Conservation (phyloP, 768 basidiomycete species). For the Lenzites betulinus region DNA sequence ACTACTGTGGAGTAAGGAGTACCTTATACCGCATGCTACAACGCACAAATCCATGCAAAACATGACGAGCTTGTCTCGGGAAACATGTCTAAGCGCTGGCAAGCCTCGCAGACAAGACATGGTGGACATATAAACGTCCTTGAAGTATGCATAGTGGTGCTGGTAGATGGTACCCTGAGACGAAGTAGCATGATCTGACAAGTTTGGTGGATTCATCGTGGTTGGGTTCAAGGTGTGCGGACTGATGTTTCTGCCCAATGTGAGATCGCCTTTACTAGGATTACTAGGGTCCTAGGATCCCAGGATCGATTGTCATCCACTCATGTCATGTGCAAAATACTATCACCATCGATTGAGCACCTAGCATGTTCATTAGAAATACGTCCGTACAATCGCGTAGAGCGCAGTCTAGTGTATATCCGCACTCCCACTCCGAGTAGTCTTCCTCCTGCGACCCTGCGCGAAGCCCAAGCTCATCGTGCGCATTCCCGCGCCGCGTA, state of each 20-base stretch:
- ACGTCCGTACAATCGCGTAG: too few relatives aligned
- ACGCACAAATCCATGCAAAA: slow-evolving; percentile 2
- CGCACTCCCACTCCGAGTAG: slow-evolving; percentile 12
- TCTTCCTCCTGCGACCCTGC: slow-evolving; percentile 16
- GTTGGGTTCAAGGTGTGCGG: neutral
- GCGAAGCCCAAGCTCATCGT: slow-evolving; percentile 21
- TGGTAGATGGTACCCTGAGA: neutral
- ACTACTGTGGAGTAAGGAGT: too few relatives aligned
- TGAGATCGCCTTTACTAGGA: too few relatives aligned
- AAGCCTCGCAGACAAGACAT: neutral
- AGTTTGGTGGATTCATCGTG: neutral
- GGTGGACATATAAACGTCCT: neutral
- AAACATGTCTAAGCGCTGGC: neutral
- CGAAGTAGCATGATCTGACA: neutral
- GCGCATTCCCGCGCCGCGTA: slow-evolving; percentile 11
- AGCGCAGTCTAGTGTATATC: slow-evolving; percentile 5
- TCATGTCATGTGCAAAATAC: too few relatives aligned
- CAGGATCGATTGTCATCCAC: too few relatives aligned
- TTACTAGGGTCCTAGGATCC: too few relatives aligned
- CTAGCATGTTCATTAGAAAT: too few relatives aligned
- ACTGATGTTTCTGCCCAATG: too few relatives aligned
- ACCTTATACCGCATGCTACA: slow-evolving; percentile 9
- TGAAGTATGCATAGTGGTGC: neutral
- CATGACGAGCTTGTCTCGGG: slow-evolving; percentile 1
- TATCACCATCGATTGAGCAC: too few relatives aligned